These are phyloP conservation scores for Alternaria infectoria DNA, from an alignment of 2,329 filamentous ascomycete genomes.

Conservation along the genomic window DNA sequence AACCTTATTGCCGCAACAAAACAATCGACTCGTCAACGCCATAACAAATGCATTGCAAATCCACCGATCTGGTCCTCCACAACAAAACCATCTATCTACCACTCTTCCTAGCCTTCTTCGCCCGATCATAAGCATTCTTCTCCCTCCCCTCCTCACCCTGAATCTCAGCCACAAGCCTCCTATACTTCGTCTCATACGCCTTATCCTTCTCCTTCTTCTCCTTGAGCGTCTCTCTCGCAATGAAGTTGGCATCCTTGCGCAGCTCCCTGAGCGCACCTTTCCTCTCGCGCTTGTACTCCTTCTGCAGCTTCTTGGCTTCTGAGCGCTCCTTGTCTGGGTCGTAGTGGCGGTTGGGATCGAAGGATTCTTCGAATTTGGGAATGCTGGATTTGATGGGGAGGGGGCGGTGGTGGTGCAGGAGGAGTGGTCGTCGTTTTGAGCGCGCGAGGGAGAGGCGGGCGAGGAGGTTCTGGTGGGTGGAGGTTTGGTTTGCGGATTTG, in stretches of 20 bases:
- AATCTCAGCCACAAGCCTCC: slow-evolving; percentile 89
- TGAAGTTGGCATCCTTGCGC: slow-evolving; percentile 92
- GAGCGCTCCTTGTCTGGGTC: slow-evolving; percentile 91
- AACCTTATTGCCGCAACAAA: not conserved
- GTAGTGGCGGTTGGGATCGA: slow-evolving; percentile 96
- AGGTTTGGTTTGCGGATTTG: slow-evolving; percentile 37
- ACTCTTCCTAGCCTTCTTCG: slow-evolving; percentile 74
- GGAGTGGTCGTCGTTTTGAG: slow-evolving; percentile 75
- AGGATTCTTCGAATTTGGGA: slow-evolving; percentile 95
- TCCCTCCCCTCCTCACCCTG: slow-evolving; percentile 91
- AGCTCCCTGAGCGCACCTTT: slow-evolving; percentile 95
- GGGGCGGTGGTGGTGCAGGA: slow-evolving; percentile 87
- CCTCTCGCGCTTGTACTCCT: slow-evolving; percentile 91
- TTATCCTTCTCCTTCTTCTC: slow-evolving; percentile 93
- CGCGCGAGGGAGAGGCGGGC: slow-evolving; percentile 67
- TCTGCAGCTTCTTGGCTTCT: slow-evolving; percentile 81
- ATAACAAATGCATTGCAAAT: not conserved
- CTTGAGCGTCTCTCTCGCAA: slow-evolving; percentile 85
- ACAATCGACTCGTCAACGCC: not conserved
- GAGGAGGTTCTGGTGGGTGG: slow-evolving; percentile 67
- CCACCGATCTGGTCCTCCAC: not conserved
- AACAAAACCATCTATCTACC: not conserved
- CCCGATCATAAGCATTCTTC: slow-evolving; percentile 85
- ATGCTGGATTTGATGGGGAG: slow-evolving; percentile 86
- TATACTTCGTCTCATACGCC: slow-evolving; percentile 96